Percentiles rank a stretch among this genome's conserved stretches.
Conservation (phyloP, 148 eudicot genomes). For the Nyssa sinensis region DNA sequence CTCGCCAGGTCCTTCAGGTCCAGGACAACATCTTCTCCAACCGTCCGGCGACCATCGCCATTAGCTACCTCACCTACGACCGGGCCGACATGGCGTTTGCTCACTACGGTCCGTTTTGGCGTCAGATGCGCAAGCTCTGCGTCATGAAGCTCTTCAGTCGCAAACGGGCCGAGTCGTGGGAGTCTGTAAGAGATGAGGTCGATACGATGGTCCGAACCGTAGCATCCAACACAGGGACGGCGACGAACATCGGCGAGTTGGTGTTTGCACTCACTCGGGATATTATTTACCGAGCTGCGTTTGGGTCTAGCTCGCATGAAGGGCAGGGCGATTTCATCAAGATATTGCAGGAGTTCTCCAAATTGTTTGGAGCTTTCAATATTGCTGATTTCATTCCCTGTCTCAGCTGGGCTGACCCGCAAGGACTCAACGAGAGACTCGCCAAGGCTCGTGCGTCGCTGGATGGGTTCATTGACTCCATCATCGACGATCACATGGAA, state of each 20-base stretch:
- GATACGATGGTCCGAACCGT: conserved; percentile 30
- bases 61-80: conserved; percentile 61
- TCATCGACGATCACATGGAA: conserved; percentile 72
- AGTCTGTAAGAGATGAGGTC: conserved; percentile 62
- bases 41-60: conserved; percentile 69
- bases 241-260: conserved; percentile 55
- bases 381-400: conserved; percentile 79
- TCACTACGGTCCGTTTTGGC: conserved; percentile 85
- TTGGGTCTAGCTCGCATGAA: conserved; percentile 54
- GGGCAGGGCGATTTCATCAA: conserved; percentile 66
- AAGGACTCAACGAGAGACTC: conserved; percentile 55
- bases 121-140: conserved; percentile 78
- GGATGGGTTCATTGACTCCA: conserved; percentile 71
- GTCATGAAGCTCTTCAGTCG: conserved; percentile 79
- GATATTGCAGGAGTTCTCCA: conserved; percentile 64
- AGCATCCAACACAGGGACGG: conserved; percentile 26
- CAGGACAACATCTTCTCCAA: conserved; percentile 74
- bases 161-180: conserved; percentile 73
- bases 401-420: conserved; percentile 64
- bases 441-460: conserved; percentile 57
- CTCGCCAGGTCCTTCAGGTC: conserved; percentile 65
- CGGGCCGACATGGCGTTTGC: conserved; percentile 83
- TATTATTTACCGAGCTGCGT: conserved; percentile 65
- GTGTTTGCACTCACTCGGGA: conserved; percentile 54
- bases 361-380: conserved; percentile 70